Evolutionary conservation across 2,329 filamentous ascomycete species (phyloP).

Genomic region (Triangularia verruculosa): DNA sequence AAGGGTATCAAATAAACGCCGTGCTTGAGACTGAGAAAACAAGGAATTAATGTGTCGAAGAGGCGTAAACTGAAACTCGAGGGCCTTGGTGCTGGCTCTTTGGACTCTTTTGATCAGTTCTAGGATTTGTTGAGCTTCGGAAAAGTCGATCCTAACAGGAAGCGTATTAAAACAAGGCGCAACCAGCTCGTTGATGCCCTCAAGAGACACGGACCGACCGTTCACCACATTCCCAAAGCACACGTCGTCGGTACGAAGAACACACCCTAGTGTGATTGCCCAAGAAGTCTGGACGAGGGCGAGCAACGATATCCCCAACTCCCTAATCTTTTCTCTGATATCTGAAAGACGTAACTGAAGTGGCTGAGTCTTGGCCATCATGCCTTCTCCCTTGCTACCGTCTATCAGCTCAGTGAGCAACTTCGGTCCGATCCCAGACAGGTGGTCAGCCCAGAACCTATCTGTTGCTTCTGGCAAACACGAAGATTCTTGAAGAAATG

Average conservation of each 20-base stretch:
- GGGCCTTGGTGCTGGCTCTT: constrained; percentile 55
- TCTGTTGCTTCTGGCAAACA: constrained; percentile 48
- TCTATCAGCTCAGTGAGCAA: constrained; percentile 7
- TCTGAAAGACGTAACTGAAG: constrained; percentile 40
- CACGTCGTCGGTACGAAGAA: constrained; percentile 59
- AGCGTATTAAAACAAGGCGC: constrained; percentile 92
- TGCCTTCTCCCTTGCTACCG: background rate
- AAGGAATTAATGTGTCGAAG: constrained; percentile 66
- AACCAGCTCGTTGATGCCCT: constrained; percentile 68
- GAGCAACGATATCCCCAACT: constrained; percentile 59
- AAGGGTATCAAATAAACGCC: constrained; percentile 71
- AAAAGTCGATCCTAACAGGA: constrained; percentile 61
- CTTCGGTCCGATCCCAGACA: constrained; percentile 48
- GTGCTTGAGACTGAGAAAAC: constrained; percentile 38
- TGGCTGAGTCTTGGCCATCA: constrained; percentile 17
- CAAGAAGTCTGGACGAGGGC: constrained; percentile 70
- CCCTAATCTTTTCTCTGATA: constrained; percentile 49
- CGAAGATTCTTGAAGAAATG: constrained; percentile 62
- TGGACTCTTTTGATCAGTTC: constrained; percentile 62
- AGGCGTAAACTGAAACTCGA: constrained; percentile 72
- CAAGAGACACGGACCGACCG: constrained; percentile 66
- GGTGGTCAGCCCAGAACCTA: constrained; percentile 61
- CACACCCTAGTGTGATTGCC: constrained; percentile 59
- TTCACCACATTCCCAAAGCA: constrained; percentile 87
- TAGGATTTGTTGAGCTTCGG: constrained; percentile 45